Conservation (phyloP, 1,284 basidiomycete species). For the Xerocomus amazonicus region DNA sequence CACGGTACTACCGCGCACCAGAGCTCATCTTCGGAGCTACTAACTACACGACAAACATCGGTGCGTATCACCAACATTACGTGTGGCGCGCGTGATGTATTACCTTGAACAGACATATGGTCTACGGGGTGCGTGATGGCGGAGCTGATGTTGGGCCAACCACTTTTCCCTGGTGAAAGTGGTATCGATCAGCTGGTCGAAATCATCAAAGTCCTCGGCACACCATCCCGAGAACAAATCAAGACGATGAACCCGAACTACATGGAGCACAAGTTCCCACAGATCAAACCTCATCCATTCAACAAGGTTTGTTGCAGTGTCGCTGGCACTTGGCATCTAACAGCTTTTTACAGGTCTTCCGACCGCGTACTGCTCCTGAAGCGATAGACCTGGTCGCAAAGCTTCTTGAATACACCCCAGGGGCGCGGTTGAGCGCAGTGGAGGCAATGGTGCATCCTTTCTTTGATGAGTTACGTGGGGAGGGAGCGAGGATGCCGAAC, state of each 20-base stretch:
- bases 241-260: conserved; percentile 99
- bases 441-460: conserved; percentile 96
- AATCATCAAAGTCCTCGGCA: conserved; percentile 99
- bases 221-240: conserved; percentile 98
- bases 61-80: conserved; percentile 44
- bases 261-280: conserved; percentile 99
- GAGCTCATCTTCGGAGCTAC: conserved; percentile 99
- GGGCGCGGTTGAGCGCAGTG: conserved; percentile 85
- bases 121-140: conserved; percentile 99
- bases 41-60: conserved; percentile 99
- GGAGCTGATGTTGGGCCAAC: conserved; percentile 98
- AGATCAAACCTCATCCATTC: conserved; percentile 98
- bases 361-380: conserved; percentile 93
- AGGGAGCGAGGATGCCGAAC: conserved; percentile 93
- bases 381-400: conserved; percentile 96
- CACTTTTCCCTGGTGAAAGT: conserved; percentile 98
- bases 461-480: conserved; percentile 93
- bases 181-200: conserved; percentile 99
- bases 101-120: conserved; percentile 82
- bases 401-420: conserved; percentile 96
- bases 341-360: conserved; percentile 75
- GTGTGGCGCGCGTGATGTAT: conserved; percentile 7
- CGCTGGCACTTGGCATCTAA: conserved; percentile 8
- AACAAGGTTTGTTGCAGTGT: conserved; percentile 59
- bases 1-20: conserved; percentile 97